Evolutionary conservation across 1,139 yeast species (phyloP).

Genomic region (Hansenula sp.): DNA sequence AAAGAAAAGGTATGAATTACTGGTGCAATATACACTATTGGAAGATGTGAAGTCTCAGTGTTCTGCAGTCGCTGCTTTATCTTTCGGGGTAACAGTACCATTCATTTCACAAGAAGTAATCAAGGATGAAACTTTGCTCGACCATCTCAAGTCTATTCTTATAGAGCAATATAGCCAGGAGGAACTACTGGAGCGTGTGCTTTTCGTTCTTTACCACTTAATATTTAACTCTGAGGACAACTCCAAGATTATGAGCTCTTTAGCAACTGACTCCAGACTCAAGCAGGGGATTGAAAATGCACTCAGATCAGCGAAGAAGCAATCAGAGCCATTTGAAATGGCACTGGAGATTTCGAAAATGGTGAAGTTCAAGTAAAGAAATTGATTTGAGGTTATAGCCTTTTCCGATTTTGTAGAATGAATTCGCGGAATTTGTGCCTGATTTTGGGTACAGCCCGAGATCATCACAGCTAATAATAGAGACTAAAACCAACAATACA

Average conservation of each 20-base stretch:
- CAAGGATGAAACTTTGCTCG: constrained; percentile 4
- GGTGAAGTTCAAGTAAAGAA: background rate
- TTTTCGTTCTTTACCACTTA: constrained; percentile 27
- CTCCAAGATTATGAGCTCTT: background rate
- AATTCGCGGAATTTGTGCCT: background rate
- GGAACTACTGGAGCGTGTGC: constrained; percentile 34
- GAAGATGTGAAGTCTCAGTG: constrained; percentile 20
- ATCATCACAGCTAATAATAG: no score
- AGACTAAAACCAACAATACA: no score
- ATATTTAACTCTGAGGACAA: constrained; percentile 12
- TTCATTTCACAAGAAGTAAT: constrained; percentile 16
- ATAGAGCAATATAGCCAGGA: constrained; percentile 11
- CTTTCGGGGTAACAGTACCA: constrained; percentile 15
- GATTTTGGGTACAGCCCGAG: background rate
- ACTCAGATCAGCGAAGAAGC: background rate
- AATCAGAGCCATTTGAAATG: constrained; percentile 11
- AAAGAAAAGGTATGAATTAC: constrained; percentile 13
- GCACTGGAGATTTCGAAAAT: constrained; percentile 9
- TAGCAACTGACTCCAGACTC: constrained; percentile 1
- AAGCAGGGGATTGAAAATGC: constrained; percentile 5
- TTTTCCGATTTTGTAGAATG: background rate
- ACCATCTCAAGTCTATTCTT: constrained; percentile 6
- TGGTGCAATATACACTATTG: constrained; percentile 14
- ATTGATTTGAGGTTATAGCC: background rate
- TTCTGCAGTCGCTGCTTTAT: constrained; percentile 18